These are phyloP conservation scores for Mortierella sp. DNA, from an alignment of 371 early-diverging fungal species.

Conservation along the genomic window DNA sequence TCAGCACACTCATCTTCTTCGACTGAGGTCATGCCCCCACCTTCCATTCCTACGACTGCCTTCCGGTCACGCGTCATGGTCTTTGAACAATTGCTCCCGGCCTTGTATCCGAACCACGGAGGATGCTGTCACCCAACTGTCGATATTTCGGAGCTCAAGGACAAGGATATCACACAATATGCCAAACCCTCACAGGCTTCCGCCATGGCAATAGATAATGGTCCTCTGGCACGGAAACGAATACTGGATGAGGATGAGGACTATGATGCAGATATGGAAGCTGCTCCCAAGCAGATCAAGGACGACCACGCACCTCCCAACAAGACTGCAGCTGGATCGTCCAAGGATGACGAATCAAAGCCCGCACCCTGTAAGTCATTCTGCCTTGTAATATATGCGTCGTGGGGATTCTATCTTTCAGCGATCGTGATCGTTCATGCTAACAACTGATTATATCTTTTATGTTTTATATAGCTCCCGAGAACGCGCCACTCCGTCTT, in stretches of 20 bases:
- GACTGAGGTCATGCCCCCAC: slow-evolving; percentile 30
- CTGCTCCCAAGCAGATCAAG: slow-evolving; percentile 1
- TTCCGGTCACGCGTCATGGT: slow-evolving; percentile 80
- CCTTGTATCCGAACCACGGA: slow-evolving; percentile 61
- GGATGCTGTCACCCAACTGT: slow-evolving; percentile 58
- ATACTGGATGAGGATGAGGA: slow-evolving; percentile 23
- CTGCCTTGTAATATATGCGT: not conserved
- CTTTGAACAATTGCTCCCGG: slow-evolving; percentile 79
- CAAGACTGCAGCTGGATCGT: not conserved
- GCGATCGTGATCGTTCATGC: too few relatives aligned
- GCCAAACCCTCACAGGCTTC: not conserved
- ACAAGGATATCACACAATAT: slow-evolving; percentile 19
- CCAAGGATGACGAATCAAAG: not conserved
- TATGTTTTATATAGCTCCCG: not conserved
- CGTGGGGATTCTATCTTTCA: too few relatives aligned
- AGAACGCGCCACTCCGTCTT: slow-evolving; percentile 34
- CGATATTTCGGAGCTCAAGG: slow-evolving; percentile 46
- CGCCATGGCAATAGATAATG: not conserved
- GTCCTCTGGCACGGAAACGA: slow-evolving; percentile 1
- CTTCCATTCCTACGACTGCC: slow-evolving; percentile 59
- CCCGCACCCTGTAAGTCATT: slow-evolving; percentile 8
- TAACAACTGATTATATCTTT: not conserved
- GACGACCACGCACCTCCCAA: not conserved
- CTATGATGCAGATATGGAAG: slow-evolving; percentile 36
- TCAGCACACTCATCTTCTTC: not conserved